A percentile compares a stretch with the other conserved stretches of the same genome.
Conservation (phyloP, 352 stramenopile genomes). For the Phytophthora crassamura region DNA sequence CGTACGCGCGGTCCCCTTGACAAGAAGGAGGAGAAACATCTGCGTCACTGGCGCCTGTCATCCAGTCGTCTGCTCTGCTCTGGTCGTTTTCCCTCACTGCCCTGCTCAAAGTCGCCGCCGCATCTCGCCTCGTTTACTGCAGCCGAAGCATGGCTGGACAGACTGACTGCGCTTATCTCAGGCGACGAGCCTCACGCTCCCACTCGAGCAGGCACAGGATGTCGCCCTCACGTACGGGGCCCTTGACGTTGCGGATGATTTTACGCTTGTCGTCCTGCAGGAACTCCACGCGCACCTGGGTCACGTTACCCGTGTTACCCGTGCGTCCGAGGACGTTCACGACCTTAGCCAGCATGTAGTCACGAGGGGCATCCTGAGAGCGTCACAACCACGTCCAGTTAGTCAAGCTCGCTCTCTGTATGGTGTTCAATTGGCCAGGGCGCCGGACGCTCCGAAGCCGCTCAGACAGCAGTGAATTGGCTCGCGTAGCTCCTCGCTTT, state of each 20-base stretch:
- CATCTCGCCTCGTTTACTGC: slow-evolving; percentile 17
- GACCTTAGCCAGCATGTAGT: slow-evolving; percentile 99
- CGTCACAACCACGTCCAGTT: slow-evolving; percentile 21
- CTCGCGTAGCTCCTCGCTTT: slow-evolving; percentile 7
- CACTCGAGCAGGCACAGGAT: slow-evolving; percentile 99
- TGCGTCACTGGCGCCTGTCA: slow-evolving; percentile 17
- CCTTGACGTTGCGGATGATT: slow-evolving; percentile 99
- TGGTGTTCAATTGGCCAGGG: not conserved
- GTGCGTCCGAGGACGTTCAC: slow-evolving; percentile 99
- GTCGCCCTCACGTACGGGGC: slow-evolving; percentile 98
- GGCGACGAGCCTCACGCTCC: slow-evolving; percentile 98
- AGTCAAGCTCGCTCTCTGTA: slow-evolving; percentile 15
- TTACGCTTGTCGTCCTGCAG: slow-evolving; percentile 98
- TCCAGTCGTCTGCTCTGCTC: slow-evolving; percentile 21
- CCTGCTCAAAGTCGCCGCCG: slow-evolving; percentile 10
- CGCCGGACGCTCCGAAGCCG: slow-evolving; percentile 2
- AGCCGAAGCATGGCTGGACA: slow-evolving; percentile 31
- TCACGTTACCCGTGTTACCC: slow-evolving; percentile 99
- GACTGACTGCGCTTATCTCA: slow-evolving; percentile 91
- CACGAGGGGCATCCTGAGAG: slow-evolving; percentile 71
- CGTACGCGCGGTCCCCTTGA: slow-evolving; percentile 13
- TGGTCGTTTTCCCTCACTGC: slow-evolving; percentile 9
- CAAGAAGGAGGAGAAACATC: slow-evolving; percentile 19
- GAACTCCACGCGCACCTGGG: slow-evolving; percentile 99
- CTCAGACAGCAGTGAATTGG: not conserved